Evolutionary conservation across 169 alveolate species (phyloP), one percentile per base, ranked within the genome.

Genomic region (Plasmodium ovale): DNA sequence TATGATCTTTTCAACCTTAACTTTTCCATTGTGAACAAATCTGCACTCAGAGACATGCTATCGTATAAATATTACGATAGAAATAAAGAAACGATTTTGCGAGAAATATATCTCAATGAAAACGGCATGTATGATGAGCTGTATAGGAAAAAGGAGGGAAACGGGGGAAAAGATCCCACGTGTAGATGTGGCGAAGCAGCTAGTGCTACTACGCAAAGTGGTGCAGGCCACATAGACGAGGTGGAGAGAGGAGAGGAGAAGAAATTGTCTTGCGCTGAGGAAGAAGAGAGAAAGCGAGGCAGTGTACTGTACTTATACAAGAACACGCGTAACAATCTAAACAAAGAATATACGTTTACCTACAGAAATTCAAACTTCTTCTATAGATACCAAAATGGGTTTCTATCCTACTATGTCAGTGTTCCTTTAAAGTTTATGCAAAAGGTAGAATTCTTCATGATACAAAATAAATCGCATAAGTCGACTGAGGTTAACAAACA

Each of bases 71-170:
- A 3, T 25, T 77, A 77, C 54, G 88, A 77, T 37, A 21, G 44
- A 14, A 77, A 77, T 67, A 77, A 77, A 53, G 62, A 77, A 47
- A 77, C 44, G 0, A 77, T 77, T 25, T 31, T 77, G 54, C 37
- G 79, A 21, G 74, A 77, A 35, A 47, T 77, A 3, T 77, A 77
- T 35, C 39, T 77, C 19, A 77, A 77, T 62, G 88, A 77, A 51
- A 68, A 67, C 23, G 54, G 54, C 37, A 54, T 77, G 25, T 77
- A 77, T 67, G 72, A 77, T 25, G 29, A 77, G 10, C 37, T 77
- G 23, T 77, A 60, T 29, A 25, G 42, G 33, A 70, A 56, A n/a
- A 47, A 31, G 35, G 54, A 72, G 0, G 2, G 68, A 35, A 14
- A 54, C n/a, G 49, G 49, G n/a, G 19, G 5, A 12, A 5, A 53